Evolutionary conservation across 805 yeast genomes (phyloP), one percentile per base, ranked within the genome.

Genomic region (Nakazawaea populi): DNA sequence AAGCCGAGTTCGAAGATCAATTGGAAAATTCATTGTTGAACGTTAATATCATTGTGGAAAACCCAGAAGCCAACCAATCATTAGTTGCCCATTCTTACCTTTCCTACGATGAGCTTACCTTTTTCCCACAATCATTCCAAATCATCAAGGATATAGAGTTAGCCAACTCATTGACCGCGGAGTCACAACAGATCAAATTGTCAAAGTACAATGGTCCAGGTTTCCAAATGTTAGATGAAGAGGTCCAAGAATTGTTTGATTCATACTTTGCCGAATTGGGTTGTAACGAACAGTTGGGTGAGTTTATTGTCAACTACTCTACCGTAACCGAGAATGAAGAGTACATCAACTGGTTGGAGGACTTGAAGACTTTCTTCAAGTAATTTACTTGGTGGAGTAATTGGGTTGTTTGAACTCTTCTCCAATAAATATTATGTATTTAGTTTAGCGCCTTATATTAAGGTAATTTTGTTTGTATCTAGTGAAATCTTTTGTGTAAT

Each of bases 191-290:
- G 35, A 31, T 31, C 11, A 73, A 72, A 18, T 65, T 67, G 35
- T 69, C 64, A 52, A 65, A 64, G 51, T 74, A 74, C 66, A 72
- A 70, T 59, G 77, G 78, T 28, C 77, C 77, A 30, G 69, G 71
- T 55, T 73, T 74, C 61, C 62, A 71, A 45, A 71, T 72, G 60
- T 72, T 74, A 61, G 77, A 73, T 54, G 76, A 72, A 60, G 60
- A 70, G 29, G 59, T 74, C 54, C 77, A 74, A 61, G 63, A 68
- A 46, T 67, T 69, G 47, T 70, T 74, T 55, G 78, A 73, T 62
- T 58, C 57, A 50, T 73, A 67, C 58, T 67, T 74, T 57, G 65
- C 61, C 47, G 63, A 62, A 30, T 66, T 65, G 55, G 77, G 78
- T 29, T 60, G 74, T 45, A 60, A 71, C 55, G 61, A 62, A 46